Evolutionary conservation across 441 rosid species (phyloP).

Genomic region (Euphorbia schlechtendalii): DNA sequence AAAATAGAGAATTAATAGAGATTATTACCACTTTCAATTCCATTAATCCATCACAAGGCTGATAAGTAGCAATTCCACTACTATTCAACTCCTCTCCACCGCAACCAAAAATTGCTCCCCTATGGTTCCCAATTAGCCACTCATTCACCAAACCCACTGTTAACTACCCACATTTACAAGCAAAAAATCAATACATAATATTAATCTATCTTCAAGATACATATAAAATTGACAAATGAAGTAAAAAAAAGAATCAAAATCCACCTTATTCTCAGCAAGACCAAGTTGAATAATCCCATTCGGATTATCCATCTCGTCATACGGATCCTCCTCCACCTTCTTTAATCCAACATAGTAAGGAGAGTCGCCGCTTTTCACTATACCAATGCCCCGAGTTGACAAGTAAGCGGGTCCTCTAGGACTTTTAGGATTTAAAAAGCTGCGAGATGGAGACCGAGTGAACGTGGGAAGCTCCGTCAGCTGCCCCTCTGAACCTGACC

Average conservation of each 20-base stretch:
- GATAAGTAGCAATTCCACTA: slow-evolving; percentile 60
- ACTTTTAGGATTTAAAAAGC: slow-evolving; percentile 36
- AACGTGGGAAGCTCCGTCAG: slow-evolving; percentile 45
- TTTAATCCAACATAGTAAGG: slow-evolving; percentile 51
- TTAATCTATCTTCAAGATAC: slow-evolving; percentile 1
- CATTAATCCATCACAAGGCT: slow-evolving; percentile 56
- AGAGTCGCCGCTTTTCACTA: slow-evolving; percentile 54
- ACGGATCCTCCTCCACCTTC: slow-evolving; percentile 50
- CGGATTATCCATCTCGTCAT: slow-evolving; percentile 43
- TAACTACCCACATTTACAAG: slow-evolving; percentile 34
- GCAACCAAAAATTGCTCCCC: slow-evolving; percentile 42
- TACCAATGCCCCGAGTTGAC: slow-evolving; percentile 50
- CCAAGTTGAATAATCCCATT: slow-evolving; percentile 82
- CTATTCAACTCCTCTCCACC: slow-evolving; percentile 42
- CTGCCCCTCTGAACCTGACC: slow-evolving; percentile 37
- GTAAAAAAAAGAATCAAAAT: slow-evolving; percentile 8
- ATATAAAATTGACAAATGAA: background rate
- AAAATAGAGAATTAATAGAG: background rate
- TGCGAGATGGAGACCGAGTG: slow-evolving; percentile 43
- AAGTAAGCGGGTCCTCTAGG: slow-evolving; percentile 45
- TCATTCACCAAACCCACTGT: slow-evolving; percentile 69
- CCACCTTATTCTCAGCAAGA: slow-evolving; percentile 60
- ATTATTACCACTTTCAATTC: slow-evolving; percentile 64
- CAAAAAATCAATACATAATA: slow-evolving; percentile 4
- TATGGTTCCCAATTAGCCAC: slow-evolving; percentile 66